Evolutionary conservation across 2,329 filamentous ascomycete species (phyloP).

Genomic region (Fusarium scirpi): DNA sequence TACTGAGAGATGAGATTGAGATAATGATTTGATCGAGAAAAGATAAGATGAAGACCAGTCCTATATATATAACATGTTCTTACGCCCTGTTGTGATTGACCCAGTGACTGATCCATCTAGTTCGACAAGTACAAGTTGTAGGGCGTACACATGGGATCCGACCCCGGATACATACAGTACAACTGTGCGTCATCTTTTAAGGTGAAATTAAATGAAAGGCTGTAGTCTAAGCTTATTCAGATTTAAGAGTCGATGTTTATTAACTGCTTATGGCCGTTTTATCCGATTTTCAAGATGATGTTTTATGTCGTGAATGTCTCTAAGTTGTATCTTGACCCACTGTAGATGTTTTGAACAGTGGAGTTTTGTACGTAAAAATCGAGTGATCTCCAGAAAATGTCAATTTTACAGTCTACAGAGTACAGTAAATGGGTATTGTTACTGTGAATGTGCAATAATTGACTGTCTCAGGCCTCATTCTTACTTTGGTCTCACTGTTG

Average conservation of each 20-base stretch:
- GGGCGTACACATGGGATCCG: conserved; percentile 33
- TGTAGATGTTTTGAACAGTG: conserved; percentile 22
- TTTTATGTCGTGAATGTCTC: not conserved
- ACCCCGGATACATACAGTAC: conserved; percentile 12
- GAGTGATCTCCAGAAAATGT: conserved; percentile 8
- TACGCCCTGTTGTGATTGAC: conserved; percentile 38
- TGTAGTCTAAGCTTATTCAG: not conserved
- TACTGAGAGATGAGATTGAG: not conserved
- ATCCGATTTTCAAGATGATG: conserved; percentile 16
- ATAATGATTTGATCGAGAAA: not conserved
- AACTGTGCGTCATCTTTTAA: not conserved
- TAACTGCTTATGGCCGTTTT: conserved; percentile 2
- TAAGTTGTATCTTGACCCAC: conserved; percentile 23
- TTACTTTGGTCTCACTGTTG: not conserved
- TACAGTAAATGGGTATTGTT: too few relatives aligned
- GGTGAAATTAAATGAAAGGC: not conserved
- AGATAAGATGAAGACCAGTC: not conserved
- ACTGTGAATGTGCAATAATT: too few relatives aligned
- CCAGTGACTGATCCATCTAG: conserved; percentile 35
- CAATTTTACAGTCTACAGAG: not conserved
- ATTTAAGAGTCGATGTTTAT: not conserved
- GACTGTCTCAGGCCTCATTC: not conserved
- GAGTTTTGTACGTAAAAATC: conserved; percentile 39
- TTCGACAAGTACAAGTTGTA: conserved; percentile 42
- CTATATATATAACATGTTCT: not conserved